Conservation (phyloP, 73 alveolate species). For the Tetrahymena borealis region DNA sequence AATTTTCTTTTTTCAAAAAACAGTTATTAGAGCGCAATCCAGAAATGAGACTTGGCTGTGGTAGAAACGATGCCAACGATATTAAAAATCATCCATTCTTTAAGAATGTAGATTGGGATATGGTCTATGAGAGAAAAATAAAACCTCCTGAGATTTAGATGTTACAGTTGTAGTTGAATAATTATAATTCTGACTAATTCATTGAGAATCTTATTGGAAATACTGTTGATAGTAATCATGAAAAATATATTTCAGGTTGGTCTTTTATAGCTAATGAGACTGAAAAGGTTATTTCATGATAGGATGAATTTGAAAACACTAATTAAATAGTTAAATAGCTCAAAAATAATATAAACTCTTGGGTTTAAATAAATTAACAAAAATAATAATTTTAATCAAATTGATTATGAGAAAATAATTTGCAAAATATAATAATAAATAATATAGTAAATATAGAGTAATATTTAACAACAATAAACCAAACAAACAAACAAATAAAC, state of each 20-base stretch:
- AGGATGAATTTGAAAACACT: too few species aligned
- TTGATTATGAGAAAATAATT: too few species aligned
- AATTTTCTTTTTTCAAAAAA: slow-evolving; percentile 35
- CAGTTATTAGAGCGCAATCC: slow-evolving; percentile 87
- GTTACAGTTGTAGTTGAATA: neutral
- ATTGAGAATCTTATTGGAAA: neutral
- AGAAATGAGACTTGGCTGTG: slow-evolving; percentile 78
- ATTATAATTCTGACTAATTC: neutral
- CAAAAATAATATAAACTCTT: neutral
- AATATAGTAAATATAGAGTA: too few species aligned
- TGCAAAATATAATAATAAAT: too few species aligned
- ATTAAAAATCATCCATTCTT: slow-evolving; percentile 69
- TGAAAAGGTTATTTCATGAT: too few species aligned
- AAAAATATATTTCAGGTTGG: neutral
- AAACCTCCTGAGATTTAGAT: neutral
- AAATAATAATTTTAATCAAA: too few species aligned
- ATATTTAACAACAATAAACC: too few species aligned
- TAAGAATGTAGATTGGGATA: slow-evolving; percentile 67
- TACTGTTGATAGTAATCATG: neutral
- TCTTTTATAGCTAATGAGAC: neutral
- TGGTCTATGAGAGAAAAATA: slow-evolving; percentile 6
- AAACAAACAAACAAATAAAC: too few species aligned
- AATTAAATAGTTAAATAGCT: neutral
- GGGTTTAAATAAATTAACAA: too few species aligned
- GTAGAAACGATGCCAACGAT: slow-evolving; percentile 58